Conservation (phyloP, 306 rosid genomes). For the Dalbergia oliveri region DNA sequence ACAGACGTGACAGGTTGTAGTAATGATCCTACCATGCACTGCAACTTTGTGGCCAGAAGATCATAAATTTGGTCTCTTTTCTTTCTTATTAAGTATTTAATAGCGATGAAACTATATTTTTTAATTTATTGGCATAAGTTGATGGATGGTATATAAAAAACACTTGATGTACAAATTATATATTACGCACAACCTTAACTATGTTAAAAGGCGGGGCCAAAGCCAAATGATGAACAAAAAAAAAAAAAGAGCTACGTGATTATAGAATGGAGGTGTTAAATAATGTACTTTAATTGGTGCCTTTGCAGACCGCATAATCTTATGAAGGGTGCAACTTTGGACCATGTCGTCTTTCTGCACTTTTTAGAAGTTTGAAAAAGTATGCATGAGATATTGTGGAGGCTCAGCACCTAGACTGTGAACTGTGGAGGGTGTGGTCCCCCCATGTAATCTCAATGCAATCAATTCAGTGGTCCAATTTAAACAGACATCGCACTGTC, state of each 20-base stretch:
- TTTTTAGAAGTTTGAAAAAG: constrained; percentile 56
- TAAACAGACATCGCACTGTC: background rate
- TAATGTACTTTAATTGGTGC: constrained; percentile 48
- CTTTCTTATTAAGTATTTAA: constrained; percentile 12
- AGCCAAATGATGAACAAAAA: constrained; percentile 3
- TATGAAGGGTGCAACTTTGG: constrained; percentile 51
- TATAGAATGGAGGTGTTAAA: constrained; percentile 7
- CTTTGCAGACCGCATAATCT: constrained; percentile 48
- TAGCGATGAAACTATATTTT: background rate
- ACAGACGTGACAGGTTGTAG: constrained; percentile 30
- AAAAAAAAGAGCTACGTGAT: constrained; percentile 27
- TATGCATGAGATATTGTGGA: constrained; percentile 38
- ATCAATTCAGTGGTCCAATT: constrained; percentile 38
- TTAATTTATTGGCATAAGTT: background rate
- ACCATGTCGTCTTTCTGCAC: constrained; percentile 52
- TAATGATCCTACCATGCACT: constrained; percentile 28
- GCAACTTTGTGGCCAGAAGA: background rate
- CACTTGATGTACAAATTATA: background rate
- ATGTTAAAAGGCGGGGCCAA: constrained; percentile 4
- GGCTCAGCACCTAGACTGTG: background rate
- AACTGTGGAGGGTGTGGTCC: constrained; percentile 20
- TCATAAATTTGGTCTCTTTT: constrained; percentile 10
- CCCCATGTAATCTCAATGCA: constrained; percentile 48
- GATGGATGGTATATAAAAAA: background rate
- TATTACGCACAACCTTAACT: constrained; percentile 26